These are phyloP conservation scores for Guadua angustifolia DNA, from an alignment of 176 grass and related monocot genomes.

Conservation along the genomic window DNA sequence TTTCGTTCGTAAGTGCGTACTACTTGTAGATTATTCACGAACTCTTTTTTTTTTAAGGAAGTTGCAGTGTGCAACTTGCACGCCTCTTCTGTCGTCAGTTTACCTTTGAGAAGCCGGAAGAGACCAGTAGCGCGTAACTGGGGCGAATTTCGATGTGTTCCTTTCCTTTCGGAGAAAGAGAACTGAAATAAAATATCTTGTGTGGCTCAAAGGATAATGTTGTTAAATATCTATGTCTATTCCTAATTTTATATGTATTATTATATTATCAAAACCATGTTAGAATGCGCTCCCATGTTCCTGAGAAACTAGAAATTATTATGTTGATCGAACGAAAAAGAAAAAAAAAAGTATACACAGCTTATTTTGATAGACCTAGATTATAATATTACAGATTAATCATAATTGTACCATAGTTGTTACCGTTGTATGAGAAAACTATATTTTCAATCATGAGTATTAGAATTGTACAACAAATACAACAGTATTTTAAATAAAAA, in stretches of 20 bases:
- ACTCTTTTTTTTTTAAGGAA: constrained; percentile 1
- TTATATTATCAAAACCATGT: neutral
- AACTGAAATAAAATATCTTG: neutral
- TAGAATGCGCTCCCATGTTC: neutral
- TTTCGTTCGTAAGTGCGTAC: constrained; percentile 17
- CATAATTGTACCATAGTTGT: neutral
- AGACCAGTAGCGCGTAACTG: neutral
- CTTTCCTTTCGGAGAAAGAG: neutral
- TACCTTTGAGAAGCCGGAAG: neutral
- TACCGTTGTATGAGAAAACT: no score
- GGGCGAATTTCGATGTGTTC: neutral
- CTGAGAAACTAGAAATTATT: no score
- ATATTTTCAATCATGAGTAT: no score
- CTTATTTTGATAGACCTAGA: neutral
- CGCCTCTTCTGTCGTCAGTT: neutral
- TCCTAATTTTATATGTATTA: no score
- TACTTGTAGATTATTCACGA: neutral
- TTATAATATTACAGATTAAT: neutral
- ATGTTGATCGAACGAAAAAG: neutral
- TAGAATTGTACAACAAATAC: no score
- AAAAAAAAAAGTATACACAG: neutral
- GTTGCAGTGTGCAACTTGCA: neutral
- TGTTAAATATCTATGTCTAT: neutral
- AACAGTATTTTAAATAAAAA: no score
- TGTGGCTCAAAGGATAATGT: neutral